phyloP scores from a whole-genome alignment of 805 yeast species.

The Nakazawaea siamensis region DNA sequence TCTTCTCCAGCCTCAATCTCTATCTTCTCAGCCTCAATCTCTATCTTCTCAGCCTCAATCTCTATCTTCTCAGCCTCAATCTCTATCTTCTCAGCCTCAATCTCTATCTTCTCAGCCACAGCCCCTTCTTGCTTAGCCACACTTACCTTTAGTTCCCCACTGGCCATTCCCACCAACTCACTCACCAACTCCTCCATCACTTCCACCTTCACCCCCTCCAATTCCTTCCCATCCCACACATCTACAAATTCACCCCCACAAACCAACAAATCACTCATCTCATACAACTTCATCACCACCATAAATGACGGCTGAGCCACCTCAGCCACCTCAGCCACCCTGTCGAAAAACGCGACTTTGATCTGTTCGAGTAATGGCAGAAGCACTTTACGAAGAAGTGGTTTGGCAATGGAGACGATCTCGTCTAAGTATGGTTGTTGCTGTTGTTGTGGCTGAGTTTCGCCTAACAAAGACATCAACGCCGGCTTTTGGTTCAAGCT shows the following conservation, averaged over 20 bases:
- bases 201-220: no score
- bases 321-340: not conserved
- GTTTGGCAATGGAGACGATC: not conserved
- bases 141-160: no score
- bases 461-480: not conserved
- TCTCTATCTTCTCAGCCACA: not conserved
- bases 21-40: not conserved
- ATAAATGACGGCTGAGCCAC: not conserved
- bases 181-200: no score
- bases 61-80: constrained; percentile 1
- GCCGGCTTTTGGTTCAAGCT: not conserved
- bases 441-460: not conserved
- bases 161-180: no score
- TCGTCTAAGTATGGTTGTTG: not conserved
- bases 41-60: constrained; percentile 1
- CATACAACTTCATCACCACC: not conserved
- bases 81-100: not conserved
- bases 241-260: constrained; percentile 1
- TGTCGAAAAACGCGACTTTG: not conserved
- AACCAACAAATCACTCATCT: constrained; percentile 1
- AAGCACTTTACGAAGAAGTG: not conserved
- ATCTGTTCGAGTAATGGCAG: not conserved
- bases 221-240: constrained; percentile 4
- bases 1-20: not conserved
- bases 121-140: not conserved